Evolutionary conservation across 768 basidiomycete genomes (phyloP).

Genomic region (Cystoderma amianthinum): DNA sequence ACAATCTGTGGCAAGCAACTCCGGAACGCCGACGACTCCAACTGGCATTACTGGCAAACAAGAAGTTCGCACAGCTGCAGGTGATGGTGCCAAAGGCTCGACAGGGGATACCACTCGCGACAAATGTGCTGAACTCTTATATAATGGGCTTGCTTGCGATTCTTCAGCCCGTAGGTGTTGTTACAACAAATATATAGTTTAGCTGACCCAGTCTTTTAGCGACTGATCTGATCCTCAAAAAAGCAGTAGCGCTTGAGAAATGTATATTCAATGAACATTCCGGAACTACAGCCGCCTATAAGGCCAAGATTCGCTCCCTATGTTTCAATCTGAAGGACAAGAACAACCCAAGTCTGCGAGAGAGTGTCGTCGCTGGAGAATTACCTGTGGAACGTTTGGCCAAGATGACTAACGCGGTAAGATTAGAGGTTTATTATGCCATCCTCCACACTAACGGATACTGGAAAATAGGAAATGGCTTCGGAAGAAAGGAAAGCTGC

Average conservation of each 20-base stretch:
- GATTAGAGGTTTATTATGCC: no score
- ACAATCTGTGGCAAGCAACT: conserved; percentile 23
- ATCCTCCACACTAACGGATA: not conserved
- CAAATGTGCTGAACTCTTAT: conserved; percentile 84
- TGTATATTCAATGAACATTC: conserved; percentile 45
- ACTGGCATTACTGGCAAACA: conserved; percentile 21
- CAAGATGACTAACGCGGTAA: conserved; percentile 81
- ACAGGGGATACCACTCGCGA: conserved; percentile 75
- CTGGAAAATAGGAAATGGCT: conserved; percentile 76
- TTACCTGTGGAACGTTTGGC: conserved; percentile 63
- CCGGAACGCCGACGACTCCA: conserved; percentile 32
- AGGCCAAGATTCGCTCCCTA: conserved; percentile 77
- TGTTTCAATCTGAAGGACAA: conserved; percentile 96
- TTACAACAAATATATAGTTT: not conserved
- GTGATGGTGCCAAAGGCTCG: conserved; percentile 58
- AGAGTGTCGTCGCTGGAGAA: conserved; percentile 80
- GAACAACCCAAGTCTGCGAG: conserved; percentile 81
- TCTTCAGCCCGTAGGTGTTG: conserved; percentile 75
- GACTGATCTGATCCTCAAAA: conserved; percentile 55
- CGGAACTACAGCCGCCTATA: conserved; percentile 47
- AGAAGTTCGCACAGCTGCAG: conserved; percentile 51
- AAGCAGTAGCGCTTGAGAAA: conserved; percentile 68
- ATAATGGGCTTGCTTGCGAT: conserved; percentile 85
- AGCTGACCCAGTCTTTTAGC: conserved; percentile 33
- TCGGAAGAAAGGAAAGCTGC: conserved; percentile 85